Evolutionary conservation across 805 yeast species (phyloP).

Genomic region (Starmerella scarabaei): DNA sequence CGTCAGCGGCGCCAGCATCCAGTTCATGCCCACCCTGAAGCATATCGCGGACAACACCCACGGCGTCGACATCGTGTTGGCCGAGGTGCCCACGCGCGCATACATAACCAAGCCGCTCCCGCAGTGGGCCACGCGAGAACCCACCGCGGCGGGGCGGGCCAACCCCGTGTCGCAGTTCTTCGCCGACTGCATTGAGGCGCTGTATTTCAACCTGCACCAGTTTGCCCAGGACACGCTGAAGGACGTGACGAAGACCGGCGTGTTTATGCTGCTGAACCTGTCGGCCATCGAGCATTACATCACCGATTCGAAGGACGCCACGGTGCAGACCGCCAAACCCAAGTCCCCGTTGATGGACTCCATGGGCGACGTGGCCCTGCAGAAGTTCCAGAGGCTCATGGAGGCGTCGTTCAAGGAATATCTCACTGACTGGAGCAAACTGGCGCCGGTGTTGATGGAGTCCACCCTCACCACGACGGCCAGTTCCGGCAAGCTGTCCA

Average conservation of each 20-base stretch:
- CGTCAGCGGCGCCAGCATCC: constrained; percentile 60
- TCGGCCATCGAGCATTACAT: constrained; percentile 19
- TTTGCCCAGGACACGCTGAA: constrained; percentile 36
- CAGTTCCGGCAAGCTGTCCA: constrained; percentile 29
- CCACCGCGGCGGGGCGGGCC: constrained; percentile 33
- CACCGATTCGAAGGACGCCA: constrained; percentile 10
- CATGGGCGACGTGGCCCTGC: constrained; percentile 15
- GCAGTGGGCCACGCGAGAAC: constrained; percentile 35
- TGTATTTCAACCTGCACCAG: constrained; percentile 47
- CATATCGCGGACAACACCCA: constrained; percentile 49
- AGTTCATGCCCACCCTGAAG: constrained; percentile 52
- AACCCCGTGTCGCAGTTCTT: constrained; percentile 37
- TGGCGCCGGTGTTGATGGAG: constrained; percentile 66
- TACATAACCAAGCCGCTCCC: constrained; percentile 59
- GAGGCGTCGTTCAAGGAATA: constrained; percentile 41
- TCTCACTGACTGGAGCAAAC: constrained; percentile 59
- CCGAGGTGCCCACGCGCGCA: constrained; percentile 41
- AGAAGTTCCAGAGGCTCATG: constrained; percentile 46
- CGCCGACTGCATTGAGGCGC: constrained; percentile 67
- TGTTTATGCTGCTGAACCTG: constrained; percentile 31
- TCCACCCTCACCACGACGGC: constrained; percentile 49
- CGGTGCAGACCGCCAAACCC: constrained; percentile 4
- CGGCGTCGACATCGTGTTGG: constrained; percentile 41
- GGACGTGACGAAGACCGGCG: constrained; percentile 25
- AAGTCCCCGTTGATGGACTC: constrained; percentile 34